Evolutionary conservation across 352 stramenopile genomes (phyloP).

Genomic region (Aphanomyces invadans): DNA sequence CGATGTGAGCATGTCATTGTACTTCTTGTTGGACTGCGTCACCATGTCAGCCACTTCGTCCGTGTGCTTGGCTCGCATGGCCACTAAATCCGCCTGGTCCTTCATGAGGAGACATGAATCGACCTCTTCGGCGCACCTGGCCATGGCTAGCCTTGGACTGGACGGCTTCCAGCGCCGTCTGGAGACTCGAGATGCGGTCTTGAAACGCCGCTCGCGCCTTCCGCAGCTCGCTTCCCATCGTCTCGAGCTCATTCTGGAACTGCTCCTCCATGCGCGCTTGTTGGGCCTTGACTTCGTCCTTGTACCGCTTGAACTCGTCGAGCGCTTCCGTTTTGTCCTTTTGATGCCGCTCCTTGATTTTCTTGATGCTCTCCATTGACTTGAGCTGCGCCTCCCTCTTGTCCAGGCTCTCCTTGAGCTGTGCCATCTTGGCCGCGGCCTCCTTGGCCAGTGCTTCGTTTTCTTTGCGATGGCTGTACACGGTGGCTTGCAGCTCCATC

Average conservation of each 20-base stretch:
- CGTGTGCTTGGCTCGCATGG: slow-evolving; percentile 35
- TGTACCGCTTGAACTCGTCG: slow-evolving; percentile 34
- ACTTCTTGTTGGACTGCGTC: slow-evolving; percentile 58
- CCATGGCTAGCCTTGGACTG: slow-evolving; percentile 1
- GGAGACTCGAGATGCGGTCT: slow-evolving; percentile 30
- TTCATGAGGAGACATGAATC: not conserved
- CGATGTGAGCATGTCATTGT: slow-evolving; percentile 62
- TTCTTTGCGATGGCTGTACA: slow-evolving; percentile 34
- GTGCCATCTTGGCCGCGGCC: slow-evolving; percentile 41
- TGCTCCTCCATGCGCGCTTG: slow-evolving; percentile 28
- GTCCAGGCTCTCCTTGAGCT: slow-evolving; percentile 38
- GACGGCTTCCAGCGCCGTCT: not conserved
- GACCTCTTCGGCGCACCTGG: not conserved
- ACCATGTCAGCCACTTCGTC: slow-evolving; percentile 61
- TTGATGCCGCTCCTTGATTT: slow-evolving; percentile 30
- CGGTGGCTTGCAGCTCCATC: slow-evolving; percentile 45
- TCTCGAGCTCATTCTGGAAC: slow-evolving; percentile 32
- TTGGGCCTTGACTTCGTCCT: slow-evolving; percentile 28
- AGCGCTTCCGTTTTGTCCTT: slow-evolving; percentile 34
- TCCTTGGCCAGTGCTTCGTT: slow-evolving; percentile 46
- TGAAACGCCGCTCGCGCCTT: slow-evolving; percentile 32
- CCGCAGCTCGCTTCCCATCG: not conserved
- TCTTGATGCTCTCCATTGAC: slow-evolving; percentile 29
- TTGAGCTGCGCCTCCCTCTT: slow-evolving; percentile 33
- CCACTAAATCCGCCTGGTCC: slow-evolving; percentile 27